Conservation (phyloP, 805 yeast species). For the Candida tammaniensis region DNA sequence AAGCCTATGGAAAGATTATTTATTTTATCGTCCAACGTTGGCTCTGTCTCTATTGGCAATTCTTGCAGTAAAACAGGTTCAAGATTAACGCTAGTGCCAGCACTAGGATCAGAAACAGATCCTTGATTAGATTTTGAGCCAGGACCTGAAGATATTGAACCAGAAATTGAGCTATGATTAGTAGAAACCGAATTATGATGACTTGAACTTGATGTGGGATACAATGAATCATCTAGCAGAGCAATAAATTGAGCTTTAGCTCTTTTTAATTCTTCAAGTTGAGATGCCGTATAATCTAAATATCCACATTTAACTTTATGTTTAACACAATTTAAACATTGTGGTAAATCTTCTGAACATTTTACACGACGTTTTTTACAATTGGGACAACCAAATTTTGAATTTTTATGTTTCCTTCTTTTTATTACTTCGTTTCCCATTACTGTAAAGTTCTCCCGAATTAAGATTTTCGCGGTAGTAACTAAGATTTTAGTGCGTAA, state of each 20-base stretch:
- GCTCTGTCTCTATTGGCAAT: too few relatives aligned
- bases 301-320: slow-evolving; percentile 40
- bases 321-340: slow-evolving; percentile 38
- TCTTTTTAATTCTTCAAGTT: slow-evolving; percentile 24
- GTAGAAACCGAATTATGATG: too few relatives aligned
- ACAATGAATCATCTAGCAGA: too few relatives aligned
- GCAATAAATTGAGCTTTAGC: too few relatives aligned
- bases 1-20: slow-evolving; percentile 5
- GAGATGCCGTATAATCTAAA: slow-evolving; percentile 30
- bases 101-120: background rate
- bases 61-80: too few relatives aligned
- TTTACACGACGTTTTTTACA: slow-evolving; percentile 51
- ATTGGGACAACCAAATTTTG: slow-evolving; percentile 46
- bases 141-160: too few relatives aligned
- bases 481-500: too few relatives aligned
- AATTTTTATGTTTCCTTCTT: slow-evolving; percentile 31
- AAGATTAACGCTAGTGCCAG: background rate
- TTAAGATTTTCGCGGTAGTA: too few relatives aligned
- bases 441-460: too few relatives aligned
- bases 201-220: too few relatives aligned
- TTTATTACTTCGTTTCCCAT: slow-evolving; percentile 12
- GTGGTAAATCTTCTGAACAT: slow-evolving; percentile 42
- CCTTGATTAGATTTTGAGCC: too few relatives aligned
- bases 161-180: too few relatives aligned
- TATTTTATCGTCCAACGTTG: slow-evolving; percentile 14